Evolutionary conservation across 2,329 filamentous ascomycete genomes (phyloP), one percentile per base, ranked within the genome.

Genomic region (Hypoxylon sp.): DNA sequence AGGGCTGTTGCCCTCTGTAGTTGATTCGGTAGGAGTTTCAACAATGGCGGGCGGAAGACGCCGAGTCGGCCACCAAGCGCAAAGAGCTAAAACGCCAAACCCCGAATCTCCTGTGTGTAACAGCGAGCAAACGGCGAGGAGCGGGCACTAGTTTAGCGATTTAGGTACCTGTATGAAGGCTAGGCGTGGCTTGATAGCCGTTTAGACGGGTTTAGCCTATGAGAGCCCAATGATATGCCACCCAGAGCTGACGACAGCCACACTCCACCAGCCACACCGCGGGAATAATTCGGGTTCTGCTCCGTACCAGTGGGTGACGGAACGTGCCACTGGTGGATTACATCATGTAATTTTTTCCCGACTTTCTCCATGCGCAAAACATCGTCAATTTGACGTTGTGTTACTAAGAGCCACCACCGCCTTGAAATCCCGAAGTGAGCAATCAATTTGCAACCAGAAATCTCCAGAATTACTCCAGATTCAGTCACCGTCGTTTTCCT

Each of bases 261-360:
- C 58, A 51, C 6, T 1, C 13, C 27, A 66, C 46, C 20, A 71
- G 69, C 69, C 69, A 70, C 66, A 27, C 14, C 25, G 14, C 70
- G 70, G 70, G 61, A 57, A 67, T 72, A 72, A 50, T 46, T 72
- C 70, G 70, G 70, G 53, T 31, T 72, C 44, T 71, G 61, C 50
- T 63, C 8, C 44, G 70, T 68, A 68, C 70, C 65, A 68, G 65
- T 49, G 55, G n/a, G 37, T 33, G 20, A 17, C 22, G 13, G 55
- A 66, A 66, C 68, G 62, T 71, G 37, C 70, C 68, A 65, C 51
- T 40, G 33, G 68, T 69, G 62, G 60, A 67, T 68, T 63, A 68
- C 70, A 70, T 68, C 67, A 71, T 71, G 61, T 67, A 64, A 64
- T 70, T 62, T 62, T 61, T 59, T 64, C 37, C 69, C 63, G 61